These are phyloP conservation scores for Tilletiaria anomala DNA, from an alignment of 1,284 basidiomycete genomes.

Conservation along the genomic window DNA sequence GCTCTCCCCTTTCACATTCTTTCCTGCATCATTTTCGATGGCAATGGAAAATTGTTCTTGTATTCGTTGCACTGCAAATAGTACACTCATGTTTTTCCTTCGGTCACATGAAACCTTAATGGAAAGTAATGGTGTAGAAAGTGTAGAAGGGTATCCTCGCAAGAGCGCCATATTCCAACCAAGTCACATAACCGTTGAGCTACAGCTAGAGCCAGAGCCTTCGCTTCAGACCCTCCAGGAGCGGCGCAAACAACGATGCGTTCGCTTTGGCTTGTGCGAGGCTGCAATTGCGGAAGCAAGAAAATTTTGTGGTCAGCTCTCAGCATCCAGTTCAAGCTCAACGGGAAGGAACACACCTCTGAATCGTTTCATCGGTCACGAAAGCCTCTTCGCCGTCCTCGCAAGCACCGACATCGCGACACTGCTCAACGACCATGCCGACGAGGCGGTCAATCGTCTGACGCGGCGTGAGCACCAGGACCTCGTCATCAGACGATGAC, in stretches of 20 bases:
- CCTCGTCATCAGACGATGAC: background rate
- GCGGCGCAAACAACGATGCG: constrained; percentile 18
- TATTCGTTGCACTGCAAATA: too few species aligned
- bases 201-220: constrained; percentile 32
- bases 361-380: constrained; percentile 19
- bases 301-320: background rate
- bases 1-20: too few species aligned
- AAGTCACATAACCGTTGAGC: too few species aligned
- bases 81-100: too few species aligned
- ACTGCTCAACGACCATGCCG: constrained; percentile 2
- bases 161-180: too few species aligned
- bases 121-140: too few species aligned
- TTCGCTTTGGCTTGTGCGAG: constrained; percentile 27
- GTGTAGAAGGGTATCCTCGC: too few species aligned
- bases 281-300: constrained; percentile 2
- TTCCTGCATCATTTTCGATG: too few species aligned
- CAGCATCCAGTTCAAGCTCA: background rate
- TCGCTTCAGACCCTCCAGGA: constrained; percentile 28
- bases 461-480: constrained; percentile 1
- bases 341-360: constrained; percentile 8
- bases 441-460: constrained; percentile 3
- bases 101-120: too few species aligned
- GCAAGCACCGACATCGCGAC: constrained; percentile 12
- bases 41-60: too few species aligned
- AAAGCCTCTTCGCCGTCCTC: constrained; percentile 7